Percentiles rank a stretch among this genome's conserved stretches.
Conservation (phyloP, 495 filamentous ascomycete genomes). For the Cudoniella acicularis region DNA sequence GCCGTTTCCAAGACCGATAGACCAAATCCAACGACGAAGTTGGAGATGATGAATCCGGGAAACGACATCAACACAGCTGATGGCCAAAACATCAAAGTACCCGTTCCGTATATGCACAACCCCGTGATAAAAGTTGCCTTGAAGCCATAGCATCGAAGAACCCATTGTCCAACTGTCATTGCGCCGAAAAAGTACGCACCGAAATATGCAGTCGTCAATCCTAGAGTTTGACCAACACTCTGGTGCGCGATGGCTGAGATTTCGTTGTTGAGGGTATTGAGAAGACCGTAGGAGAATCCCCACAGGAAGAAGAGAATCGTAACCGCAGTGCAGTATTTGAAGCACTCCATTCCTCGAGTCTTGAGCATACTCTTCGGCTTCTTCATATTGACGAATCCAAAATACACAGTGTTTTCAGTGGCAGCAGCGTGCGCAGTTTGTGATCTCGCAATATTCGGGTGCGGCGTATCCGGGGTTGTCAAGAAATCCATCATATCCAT, state of each 20-base stretch:
- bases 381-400: slow-evolving; percentile 83
- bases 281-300: slow-evolving; percentile 83
- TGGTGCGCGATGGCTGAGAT: slow-evolving; percentile 41
- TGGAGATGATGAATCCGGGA: slow-evolving; percentile 58
- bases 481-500: slow-evolving; percentile 57
- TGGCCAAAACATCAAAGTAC: slow-evolving; percentile 67
- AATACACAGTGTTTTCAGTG: slow-evolving; percentile 44
- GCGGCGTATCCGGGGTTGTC: slow-evolving; percentile 40
- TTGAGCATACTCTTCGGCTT: slow-evolving; percentile 74
- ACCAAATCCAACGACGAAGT: slow-evolving; percentile 64
- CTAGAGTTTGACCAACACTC: slow-evolving; percentile 34
- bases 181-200: slow-evolving; percentile 60
- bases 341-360: slow-evolving; percentile 39
- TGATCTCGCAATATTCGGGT: slow-evolving; percentile 13
- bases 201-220: slow-evolving; percentile 40
- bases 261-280: slow-evolving; percentile 66
- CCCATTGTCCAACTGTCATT: slow-evolving; percentile 61
- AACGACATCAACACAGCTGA: slow-evolving; percentile 57
- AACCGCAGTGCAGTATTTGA: slow-evolving; percentile 55
- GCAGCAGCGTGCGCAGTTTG: slow-evolving; percentile 8
- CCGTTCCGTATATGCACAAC: slow-evolving; percentile 57
- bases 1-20: slow-evolving; percentile 63
- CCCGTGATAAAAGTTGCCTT: slow-evolving; percentile 57
- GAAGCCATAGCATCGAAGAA: slow-evolving; percentile 54
- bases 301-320: slow-evolving; percentile 82